Evolutionary conservation across 345 rosid genomes (phyloP).

Genomic region (Erysimum cheiranthoides): DNA sequence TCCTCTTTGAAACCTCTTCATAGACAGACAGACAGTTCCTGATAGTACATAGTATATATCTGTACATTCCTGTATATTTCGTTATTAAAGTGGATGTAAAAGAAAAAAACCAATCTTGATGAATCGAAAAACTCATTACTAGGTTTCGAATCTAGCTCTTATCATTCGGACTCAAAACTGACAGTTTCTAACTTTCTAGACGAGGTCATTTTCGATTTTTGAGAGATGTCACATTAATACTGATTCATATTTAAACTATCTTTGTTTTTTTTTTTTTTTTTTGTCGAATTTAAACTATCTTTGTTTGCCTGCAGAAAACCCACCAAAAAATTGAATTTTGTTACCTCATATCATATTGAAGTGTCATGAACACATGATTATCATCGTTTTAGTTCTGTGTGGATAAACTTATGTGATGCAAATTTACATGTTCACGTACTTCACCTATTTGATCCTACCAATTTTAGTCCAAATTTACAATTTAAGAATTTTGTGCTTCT

Average conservation of each 20-base stretch:
- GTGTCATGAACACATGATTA: too few species aligned
- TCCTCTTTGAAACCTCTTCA: slow-evolving; percentile 37
- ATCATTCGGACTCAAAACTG: too few species aligned
- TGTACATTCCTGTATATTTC: slow-evolving; percentile 35
- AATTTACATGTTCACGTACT: neutral
- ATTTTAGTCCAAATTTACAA: neutral
- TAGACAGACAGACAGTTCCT: slow-evolving; percentile 3
- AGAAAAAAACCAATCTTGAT: slow-evolving; percentile 14
- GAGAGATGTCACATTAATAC: neutral
- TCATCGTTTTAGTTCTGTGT: neutral
- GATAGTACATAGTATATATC: slow-evolving; percentile 14
- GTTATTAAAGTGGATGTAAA: neutral
- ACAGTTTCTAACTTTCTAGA: neutral
- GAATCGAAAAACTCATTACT: neutral
- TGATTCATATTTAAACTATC: neutral
- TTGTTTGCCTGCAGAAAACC: neutral
- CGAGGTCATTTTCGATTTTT: neutral
- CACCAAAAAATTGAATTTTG: neutral
- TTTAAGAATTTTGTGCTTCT: slow-evolving; percentile 6
- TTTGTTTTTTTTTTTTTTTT: too few species aligned
- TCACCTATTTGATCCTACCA: neutral
- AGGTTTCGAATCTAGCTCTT: neutral
- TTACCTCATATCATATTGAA: neutral
- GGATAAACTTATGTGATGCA: neutral
- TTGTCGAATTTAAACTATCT: neutral